Evolutionary conservation across 257 asterid genomes (phyloP), one percentile per base, ranked within the genome.

Genomic region (Dorcoceras hygrometricum): DNA sequence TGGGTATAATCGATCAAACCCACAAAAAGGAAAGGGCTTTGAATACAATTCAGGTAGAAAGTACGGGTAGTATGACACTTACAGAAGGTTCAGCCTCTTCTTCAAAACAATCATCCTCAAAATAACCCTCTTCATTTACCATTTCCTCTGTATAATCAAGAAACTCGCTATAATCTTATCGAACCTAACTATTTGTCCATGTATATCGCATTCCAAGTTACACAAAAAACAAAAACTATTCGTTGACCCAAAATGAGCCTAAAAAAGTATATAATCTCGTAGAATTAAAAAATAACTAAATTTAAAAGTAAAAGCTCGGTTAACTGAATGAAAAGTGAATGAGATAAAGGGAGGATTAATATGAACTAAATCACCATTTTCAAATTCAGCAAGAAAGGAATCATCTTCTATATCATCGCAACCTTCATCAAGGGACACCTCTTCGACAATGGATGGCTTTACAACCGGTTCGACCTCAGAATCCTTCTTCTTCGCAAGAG

Each of bases 61-160:
- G 24, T 18, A 48, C 61, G n/a, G 4, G 62, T 2, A 24, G 6
- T 48, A 24, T 2, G 55, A 64, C 68, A 77, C 91, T 78, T 73
- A 90, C 97, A 64, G 22, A 77, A 55, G 78, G 54, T 73, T 90
- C 87, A 4, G 82, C 75, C 71, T 84, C 96, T 80, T 85, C 95
- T 55, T 73, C 91, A 70, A 86, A 76, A 75, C 83, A 78, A 66
- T 84, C 96, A 34, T 86, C 90, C 14, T 76, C 87, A 27, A 80
- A 79, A 54, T 76, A 59, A 66, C 63, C 90, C 57, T 78, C 89
- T n/a, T 84, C 94, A 16, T 83, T 81, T n/a, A 71, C 59, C 62
- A 86, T 65, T 65, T 77, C 86, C 68, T 79, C 96, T 86, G 71
- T 67, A 56, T 46, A 66, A n/a, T 66, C 14, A 31, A 76, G 25